A percentile compares a stretch with the other conserved stretches of the same genome.
These are phyloP conservation scores for Silene conica DNA, from an alignment of 148 eudicot genomes.

Conservation along the genomic window DNA sequence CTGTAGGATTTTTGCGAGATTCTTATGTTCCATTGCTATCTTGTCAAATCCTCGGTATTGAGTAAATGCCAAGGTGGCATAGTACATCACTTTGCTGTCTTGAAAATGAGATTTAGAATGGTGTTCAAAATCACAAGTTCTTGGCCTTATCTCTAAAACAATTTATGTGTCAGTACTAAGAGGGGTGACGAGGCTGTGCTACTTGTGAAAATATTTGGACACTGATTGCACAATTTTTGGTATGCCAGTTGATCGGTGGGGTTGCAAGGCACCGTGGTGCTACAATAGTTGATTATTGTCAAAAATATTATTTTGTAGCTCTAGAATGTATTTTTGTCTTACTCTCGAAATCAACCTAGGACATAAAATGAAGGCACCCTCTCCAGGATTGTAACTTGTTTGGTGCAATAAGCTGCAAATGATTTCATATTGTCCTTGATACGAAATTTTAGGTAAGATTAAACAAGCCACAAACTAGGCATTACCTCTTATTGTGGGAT, in stretches of 20 bases:
- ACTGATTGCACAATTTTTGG: not conserved
- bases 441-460: not conserved
- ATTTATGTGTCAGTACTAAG: not conserved
- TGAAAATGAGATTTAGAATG: not conserved
- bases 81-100: not conserved
- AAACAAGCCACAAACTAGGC: not conserved
- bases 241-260: not conserved
- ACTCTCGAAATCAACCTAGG: not conserved
- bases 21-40: not conserved
- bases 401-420: not conserved
- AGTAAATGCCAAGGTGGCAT: not conserved
- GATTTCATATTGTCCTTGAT: not conserved
- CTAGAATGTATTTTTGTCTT: not conserved
- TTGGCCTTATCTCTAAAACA: not conserved
- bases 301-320: not conserved
- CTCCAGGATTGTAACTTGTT: not conserved
- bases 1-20: not conserved
- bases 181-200: not conserved
- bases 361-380: not conserved
- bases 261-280: not conserved
- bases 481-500: not conserved
- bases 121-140: not conserved
- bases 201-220: not conserved
- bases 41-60: not conserved
- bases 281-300: not conserved